phyloP scores from a whole-genome alignment of 1,284 basidiomycete species.

The Fomitopsis schrenkii region DNA sequence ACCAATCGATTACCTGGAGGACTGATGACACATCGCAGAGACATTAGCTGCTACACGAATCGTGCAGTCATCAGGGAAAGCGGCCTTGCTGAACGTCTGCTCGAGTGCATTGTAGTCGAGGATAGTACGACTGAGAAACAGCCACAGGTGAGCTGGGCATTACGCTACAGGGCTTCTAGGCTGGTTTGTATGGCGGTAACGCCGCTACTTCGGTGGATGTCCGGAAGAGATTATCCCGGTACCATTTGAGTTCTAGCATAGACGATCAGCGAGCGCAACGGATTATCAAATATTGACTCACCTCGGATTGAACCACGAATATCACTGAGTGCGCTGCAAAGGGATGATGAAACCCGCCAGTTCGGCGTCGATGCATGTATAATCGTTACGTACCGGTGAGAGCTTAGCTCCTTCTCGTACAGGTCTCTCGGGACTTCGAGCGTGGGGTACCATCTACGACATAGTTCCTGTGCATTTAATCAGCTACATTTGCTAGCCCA shows the following conservation, averaged over 20 bases:
- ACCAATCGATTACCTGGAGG: no score
- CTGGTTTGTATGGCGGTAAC: background rate
- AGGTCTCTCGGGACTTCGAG: constrained; percentile 22
- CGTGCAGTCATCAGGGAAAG: no score
- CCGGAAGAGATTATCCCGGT: constrained; percentile 20
- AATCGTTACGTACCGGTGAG: constrained; percentile 43
- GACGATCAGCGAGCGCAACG: background rate
- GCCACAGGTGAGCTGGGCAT: no score
- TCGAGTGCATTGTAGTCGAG: no score
- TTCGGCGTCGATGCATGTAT: background rate
- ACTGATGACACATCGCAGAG: no score
- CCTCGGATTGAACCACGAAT: constrained; percentile 73
- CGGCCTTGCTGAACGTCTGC: no score
- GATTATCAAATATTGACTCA: constrained; percentile 20
- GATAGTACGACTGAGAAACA: no score
- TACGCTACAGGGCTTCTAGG: background rate
- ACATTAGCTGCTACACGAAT: no score
- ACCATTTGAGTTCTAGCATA: constrained; percentile 19
- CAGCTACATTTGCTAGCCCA: background rate
- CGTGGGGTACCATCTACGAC: constrained; percentile 66
- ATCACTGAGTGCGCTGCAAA: constrained; percentile 68
- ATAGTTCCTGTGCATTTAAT: constrained; percentile 52
- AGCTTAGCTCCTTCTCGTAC: constrained; percentile 29
- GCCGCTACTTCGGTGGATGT: constrained; percentile 2
- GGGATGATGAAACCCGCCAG: background rate